Conservation (phyloP, 83 land plant species). For the Diphasiastrum complanatum region DNA sequence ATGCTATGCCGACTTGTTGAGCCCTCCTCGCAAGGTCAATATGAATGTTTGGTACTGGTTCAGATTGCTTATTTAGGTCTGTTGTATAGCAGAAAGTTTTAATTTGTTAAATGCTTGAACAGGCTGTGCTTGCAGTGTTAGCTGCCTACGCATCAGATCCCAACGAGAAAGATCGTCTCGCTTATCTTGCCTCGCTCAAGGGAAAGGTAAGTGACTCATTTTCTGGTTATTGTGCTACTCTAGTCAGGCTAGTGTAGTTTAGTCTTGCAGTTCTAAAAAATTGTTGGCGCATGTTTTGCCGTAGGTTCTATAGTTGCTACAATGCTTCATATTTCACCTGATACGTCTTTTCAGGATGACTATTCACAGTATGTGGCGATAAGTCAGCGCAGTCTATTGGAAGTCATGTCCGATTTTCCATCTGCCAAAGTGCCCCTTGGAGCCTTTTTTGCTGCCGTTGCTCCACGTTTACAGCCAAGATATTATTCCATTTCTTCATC, state of each 20-base stretch:
- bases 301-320: no score
- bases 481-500: conserved; percentile 97
- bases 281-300: conserved; percentile 1
- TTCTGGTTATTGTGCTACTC: conserved; percentile 1
- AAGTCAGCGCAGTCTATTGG: conserved; percentile 82
- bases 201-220: conserved; percentile 61
- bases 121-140: conserved; percentile 66
- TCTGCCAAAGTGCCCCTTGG: conserved; percentile 90
- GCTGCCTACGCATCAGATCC: conserved; percentile 87
- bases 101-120: conserved; percentile 9
- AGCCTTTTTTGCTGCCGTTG: conserved; percentile 90
- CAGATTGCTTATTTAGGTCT: no score
- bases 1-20: not conserved
- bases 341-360: conserved; percentile 59
- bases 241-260: not conserved
- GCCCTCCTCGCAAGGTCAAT: conserved; percentile 38
- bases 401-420: conserved; percentile 88
- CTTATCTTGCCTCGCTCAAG: conserved; percentile 70
- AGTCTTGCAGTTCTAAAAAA: not conserved
- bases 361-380: conserved; percentile 75
- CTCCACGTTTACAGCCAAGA: conserved; percentile 88
- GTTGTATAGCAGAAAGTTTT: no score
- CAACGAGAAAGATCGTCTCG: conserved; percentile 66
- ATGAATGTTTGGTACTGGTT: no score
- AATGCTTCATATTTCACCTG: no score